Evolutionary conservation across 2,329 filamentous ascomycete genomes (phyloP).

Genomic region (Diaporthe ilicicola): DNA sequence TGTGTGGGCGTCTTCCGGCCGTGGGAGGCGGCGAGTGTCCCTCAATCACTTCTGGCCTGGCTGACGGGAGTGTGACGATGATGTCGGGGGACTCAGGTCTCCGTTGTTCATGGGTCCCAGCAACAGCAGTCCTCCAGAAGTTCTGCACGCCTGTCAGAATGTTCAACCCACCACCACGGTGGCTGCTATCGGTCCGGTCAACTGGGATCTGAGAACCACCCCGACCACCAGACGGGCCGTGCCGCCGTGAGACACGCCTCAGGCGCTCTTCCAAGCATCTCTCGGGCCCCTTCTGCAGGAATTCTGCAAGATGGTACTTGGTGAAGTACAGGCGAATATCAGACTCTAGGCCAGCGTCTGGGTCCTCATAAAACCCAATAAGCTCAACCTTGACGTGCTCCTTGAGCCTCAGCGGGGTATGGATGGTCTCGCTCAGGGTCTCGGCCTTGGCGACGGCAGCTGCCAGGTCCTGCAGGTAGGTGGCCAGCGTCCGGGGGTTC

Average conservation of each 20-base stretch:
- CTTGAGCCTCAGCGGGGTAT: constrained; percentile 58
- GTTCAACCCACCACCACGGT: constrained; percentile 35
- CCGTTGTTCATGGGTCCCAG: constrained; percentile 31
- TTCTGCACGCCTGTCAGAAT: constrained; percentile 42
- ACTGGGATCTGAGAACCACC: neutral
- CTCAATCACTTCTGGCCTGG: constrained; percentile 39
- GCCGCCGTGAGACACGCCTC: constrained; percentile 35
- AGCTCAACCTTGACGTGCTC: constrained; percentile 65
- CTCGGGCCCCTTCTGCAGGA: constrained; percentile 63
- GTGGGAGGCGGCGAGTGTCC: constrained; percentile 8
- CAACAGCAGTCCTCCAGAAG: constrained; percentile 36
- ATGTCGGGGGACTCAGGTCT: constrained; percentile 45
- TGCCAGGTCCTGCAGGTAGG: constrained; percentile 48
- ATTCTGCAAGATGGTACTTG: constrained; percentile 60
- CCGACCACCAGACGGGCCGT: neutral
- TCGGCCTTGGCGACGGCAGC: constrained; percentile 49
- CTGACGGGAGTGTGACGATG: constrained; percentile 45
- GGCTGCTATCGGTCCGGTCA: constrained; percentile 22
- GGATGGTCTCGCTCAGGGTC: constrained; percentile 45
- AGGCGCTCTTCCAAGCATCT: constrained; percentile 63
- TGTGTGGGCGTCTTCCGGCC: constrained; percentile 38
- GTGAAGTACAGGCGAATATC: constrained; percentile 61
- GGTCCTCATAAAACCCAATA: constrained; percentile 68
- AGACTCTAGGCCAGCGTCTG: constrained; percentile 45
- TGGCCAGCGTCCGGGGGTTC: constrained; percentile 57